A percentile compares a stretch with the other conserved stretches of the same genome.
phyloP scores from a whole-genome alignment of 2,329 filamentous ascomycete genomes.

The Fusarium cicatricum region DNA sequence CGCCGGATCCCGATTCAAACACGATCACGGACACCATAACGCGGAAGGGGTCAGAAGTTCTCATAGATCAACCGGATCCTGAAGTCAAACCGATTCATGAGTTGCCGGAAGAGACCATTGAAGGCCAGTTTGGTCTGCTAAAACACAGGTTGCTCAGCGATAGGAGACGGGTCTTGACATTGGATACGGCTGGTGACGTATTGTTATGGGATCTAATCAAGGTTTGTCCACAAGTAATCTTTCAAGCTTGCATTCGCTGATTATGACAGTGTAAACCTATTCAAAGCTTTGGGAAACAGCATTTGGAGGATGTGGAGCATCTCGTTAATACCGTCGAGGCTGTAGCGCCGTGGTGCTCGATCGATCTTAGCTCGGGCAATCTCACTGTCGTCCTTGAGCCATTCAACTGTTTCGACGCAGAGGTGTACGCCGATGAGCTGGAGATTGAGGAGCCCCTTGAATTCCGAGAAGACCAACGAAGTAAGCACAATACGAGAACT shows the following conservation, averaged over 20 bases:
- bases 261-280: slow-evolving; percentile 77
- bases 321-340: slow-evolving; percentile 88
- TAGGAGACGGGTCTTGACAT: slow-evolving; percentile 83
- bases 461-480: slow-evolving; percentile 92
- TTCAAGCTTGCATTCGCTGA: slow-evolving; percentile 14
- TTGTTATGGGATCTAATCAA: slow-evolving; percentile 92
- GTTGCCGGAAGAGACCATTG: slow-evolving; percentile 81
- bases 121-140: slow-evolving; percentile 93
- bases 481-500: slow-evolving; percentile 58
- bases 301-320: slow-evolving; percentile 90
- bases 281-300: slow-evolving; percentile 90
- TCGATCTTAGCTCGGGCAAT: slow-evolving; percentile 91
- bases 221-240: slow-evolving; percentile 56
- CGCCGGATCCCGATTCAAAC: slow-evolving; percentile 64
- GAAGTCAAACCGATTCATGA: slow-evolving; percentile 69
- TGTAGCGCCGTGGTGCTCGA: slow-evolving; percentile 94
- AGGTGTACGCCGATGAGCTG: slow-evolving; percentile 94
- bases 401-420: slow-evolving; percentile 96
- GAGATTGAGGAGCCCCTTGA: slow-evolving; percentile 76
- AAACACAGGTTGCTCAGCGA: slow-evolving; percentile 95
- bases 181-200: slow-evolving; percentile 95
- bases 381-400: slow-evolving; percentile 91
- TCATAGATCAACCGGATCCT: slow-evolving; percentile 41
- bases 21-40: slow-evolving; percentile 54
- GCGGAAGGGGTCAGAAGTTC: slow-evolving; percentile 50